Evolutionary conservation across 148 eudicot species (phyloP), one percentile per base, ranked within the genome.

Genomic region (Cornus suecica): DNA sequence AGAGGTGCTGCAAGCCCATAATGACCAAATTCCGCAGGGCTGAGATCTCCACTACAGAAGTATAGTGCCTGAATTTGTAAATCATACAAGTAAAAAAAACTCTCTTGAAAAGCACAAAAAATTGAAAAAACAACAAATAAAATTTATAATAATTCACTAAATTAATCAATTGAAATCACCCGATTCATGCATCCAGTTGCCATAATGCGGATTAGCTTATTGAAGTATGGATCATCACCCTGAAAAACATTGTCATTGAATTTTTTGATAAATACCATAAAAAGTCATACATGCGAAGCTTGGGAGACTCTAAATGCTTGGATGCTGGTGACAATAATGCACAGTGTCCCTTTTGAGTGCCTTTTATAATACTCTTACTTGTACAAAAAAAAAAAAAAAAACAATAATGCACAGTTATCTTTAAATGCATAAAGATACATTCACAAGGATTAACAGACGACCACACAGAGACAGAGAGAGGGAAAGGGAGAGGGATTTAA

Each of bases 151-250:
- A 71, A 60, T 13, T 30, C 25, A 45, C 26, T 73, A 24, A 69
- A 68, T n/a, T n/a, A 11, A 73, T 41, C 52, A 69, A 41, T 71
- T 51, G 62, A 25, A 27, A 64, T 75, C 74, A 92, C 99, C 97
- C 92, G 99, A 65, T 97, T 84, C 99, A 95, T 95, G 87, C 99
- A 95, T 83, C 99, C 85, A 71, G 99, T 95, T 51, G 99, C 97
- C 79, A 95, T 84, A 76, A 95, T 95, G 34, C 99, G 97, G 45
- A 95, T 95, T 78, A 95, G 83, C 85, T 95, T 95, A 77, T 95
- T 95, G 83, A 95, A 95, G 82, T 92, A 95, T 20, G 97, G 97
- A 83, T 95, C 99, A 79, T 84, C 84, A 25, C 99, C 94, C 99
- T 95, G 83, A 68, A 28, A 77, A 80, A 65, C 65, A 79, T 48